Percentiles rank a stretch among this genome's conserved stretches.
These are phyloP conservation scores for Pythium rishiriense DNA, from an alignment of 352 stramenopile species.

Conservation along the genomic window DNA sequence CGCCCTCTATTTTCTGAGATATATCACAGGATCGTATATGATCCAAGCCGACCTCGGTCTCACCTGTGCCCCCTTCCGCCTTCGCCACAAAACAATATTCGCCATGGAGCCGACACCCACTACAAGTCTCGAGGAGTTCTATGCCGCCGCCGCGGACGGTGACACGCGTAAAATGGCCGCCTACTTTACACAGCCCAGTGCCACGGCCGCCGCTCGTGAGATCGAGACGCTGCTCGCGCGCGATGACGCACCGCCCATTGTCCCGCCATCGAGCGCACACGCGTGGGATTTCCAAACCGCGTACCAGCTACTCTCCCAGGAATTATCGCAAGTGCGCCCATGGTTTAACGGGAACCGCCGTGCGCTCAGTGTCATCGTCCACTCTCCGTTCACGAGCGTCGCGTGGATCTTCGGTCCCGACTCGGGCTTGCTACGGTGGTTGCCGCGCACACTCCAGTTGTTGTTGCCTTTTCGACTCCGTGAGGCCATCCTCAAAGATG, in stretches of 20 bases:
- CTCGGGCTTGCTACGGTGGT: neutral
- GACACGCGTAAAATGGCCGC: neutral
- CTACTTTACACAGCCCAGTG: neutral
- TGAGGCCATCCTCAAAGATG: neutral
- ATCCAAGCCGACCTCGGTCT: too few species aligned
- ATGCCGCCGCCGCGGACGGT: neutral
- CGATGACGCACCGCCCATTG: neutral
- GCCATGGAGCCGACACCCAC: too few species aligned
- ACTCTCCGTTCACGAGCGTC: neutral
- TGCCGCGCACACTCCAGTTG: neutral
- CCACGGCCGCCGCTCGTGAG: neutral
- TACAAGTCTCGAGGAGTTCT: too few species aligned
- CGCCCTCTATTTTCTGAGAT: too few species aligned
- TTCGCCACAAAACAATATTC: too few species aligned
- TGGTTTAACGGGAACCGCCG: neutral
- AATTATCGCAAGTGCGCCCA: too few species aligned
- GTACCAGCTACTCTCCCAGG: too few species aligned
- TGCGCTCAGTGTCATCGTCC: neutral
- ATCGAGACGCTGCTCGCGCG: neutral
- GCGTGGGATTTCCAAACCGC: too few species aligned
- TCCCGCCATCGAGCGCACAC: too few species aligned
- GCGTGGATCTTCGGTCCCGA: neutral
- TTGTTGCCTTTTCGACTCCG: neutral
- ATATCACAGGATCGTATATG: too few species aligned
- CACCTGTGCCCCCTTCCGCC: too few species aligned